Evolutionary conservation across 495 filamentous ascomycete species (phyloP), one percentile per base, ranked within the genome.

Genomic region (Penicillium desertorum): DNA sequence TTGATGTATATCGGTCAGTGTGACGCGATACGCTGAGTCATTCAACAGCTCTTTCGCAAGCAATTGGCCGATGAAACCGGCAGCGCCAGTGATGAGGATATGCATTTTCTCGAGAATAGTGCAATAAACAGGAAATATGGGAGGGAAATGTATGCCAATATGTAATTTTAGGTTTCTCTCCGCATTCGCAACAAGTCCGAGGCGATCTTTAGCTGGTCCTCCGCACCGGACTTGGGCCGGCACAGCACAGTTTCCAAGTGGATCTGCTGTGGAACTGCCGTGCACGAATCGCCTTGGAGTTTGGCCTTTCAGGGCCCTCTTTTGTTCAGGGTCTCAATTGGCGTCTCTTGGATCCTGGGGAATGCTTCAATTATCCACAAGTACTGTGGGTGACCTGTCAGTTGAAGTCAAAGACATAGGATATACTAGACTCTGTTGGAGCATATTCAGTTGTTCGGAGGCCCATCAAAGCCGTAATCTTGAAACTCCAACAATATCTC

Each of bases 21-120:
- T 71, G 52, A 88, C 65, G 48, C 72, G 74, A 69, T 86, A 79
- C 7, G 69, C 56, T 23, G 83, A 74, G 54, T 83, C 75, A 52
- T 80, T 72, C 30, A 89, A 77, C 9, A 89, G 80, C 46, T 81
- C 81, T 58, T 73, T 65, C 9, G 83, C 83, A 54, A 89, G 77
- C 32, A 85, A 74, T 60, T 87, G 83, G 58, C 86, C 86, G 71
- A 89, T 80, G 64, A 88, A 86, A 6, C 86, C 86, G 54, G 81
- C 84, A 17, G 82, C 86, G 59, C 86, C 86, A 51, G 86, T 88
- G 67, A 88, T 83, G 71, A 88, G 81, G 64, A 88, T 80, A 56
- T 81, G 79, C 75, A 84, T 84, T 44, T 27, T 63, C 20, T 23
- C 0, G 17, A 45, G 25, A 29, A 10, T 17, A 30, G 16, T 23